Evolutionary conservation across 2,329 filamentous ascomycete species (phyloP).

Genomic region (Ilyonectria mors-panacis): DNA sequence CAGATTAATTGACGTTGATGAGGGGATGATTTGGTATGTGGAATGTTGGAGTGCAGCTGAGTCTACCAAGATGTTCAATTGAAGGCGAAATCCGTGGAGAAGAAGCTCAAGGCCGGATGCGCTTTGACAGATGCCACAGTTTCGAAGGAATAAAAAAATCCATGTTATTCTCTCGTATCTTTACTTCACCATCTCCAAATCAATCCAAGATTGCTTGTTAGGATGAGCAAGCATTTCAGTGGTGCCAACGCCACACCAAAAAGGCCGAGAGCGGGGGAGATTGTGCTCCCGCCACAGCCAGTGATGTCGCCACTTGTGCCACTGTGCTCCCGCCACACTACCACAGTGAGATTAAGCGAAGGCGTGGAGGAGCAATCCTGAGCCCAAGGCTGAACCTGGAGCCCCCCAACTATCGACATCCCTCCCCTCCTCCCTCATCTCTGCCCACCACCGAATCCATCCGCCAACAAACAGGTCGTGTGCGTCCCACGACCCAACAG

Average conservation of each 20-base stretch:
- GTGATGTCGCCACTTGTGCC: not conserved
- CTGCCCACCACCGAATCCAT: constrained; percentile 22
- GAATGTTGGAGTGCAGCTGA: not conserved
- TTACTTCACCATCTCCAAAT: not conserved
- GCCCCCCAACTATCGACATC: constrained; percentile 24
- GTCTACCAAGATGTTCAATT: not conserved
- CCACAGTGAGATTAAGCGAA: constrained; percentile 33
- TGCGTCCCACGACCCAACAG: constrained; percentile 21
- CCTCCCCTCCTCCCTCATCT: constrained; percentile 30
- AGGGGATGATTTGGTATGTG: not conserved
- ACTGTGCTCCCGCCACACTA: constrained; percentile 16
- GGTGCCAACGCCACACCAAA: constrained; percentile 17
- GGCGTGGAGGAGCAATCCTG: constrained; percentile 33
- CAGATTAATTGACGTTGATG: not conserved
- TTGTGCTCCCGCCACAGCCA: constrained; percentile 25
- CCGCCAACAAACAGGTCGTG: constrained; percentile 22
- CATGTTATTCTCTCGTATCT: not conserved
- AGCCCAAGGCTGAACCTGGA: constrained; percentile 36
- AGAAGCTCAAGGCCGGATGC: not conserved
- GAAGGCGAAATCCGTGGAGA: not conserved
- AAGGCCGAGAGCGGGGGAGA: constrained; percentile 5
- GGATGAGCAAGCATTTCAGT: not conserved
- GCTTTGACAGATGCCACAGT: not conserved
- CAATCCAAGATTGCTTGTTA: not conserved
- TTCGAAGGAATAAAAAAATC: not conserved